A percentile compares a stretch with the other conserved stretches of the same genome.
Conservation (phyloP, 495 filamentous ascomycete genomes). For the Hypoxylon perforatum region DNA sequence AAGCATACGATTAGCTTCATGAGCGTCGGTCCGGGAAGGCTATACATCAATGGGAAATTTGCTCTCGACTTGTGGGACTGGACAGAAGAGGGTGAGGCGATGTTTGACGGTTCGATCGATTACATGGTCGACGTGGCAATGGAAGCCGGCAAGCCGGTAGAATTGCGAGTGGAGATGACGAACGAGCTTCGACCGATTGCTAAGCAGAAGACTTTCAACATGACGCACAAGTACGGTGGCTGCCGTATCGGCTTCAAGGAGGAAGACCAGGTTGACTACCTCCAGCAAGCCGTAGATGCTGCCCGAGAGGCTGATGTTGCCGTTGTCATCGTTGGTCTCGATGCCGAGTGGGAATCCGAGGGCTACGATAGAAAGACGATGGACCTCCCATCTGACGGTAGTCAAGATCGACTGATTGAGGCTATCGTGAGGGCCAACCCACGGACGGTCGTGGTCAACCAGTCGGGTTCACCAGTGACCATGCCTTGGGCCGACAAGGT, state of each 20-base stretch:
- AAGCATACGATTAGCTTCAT: constrained; percentile 81
- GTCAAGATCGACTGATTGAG: constrained; percentile 78
- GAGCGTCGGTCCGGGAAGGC: constrained; percentile 76
- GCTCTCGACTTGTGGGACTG: constrained; percentile 80
- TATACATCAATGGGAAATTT: constrained; percentile 75
- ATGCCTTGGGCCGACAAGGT: constrained; percentile 83
- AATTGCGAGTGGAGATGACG: constrained; percentile 67
- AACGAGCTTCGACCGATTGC: constrained; percentile 67
- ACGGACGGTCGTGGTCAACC: constrained; percentile 79
- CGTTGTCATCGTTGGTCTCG: constrained; percentile 81
- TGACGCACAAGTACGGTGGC: constrained; percentile 73
- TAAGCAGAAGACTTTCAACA: constrained; percentile 61
- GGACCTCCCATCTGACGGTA: constrained; percentile 77
- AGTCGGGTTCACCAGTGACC: constrained; percentile 84
- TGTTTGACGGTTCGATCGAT: constrained; percentile 69
- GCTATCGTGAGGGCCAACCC: constrained; percentile 78
- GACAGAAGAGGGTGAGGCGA: constrained; percentile 72
- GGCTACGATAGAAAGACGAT: constrained; percentile 86
- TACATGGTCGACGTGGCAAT: constrained; percentile 64
- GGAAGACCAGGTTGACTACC: constrained; percentile 73
- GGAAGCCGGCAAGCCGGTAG: constrained; percentile 58
- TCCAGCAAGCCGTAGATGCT: constrained; percentile 75
- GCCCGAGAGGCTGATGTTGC: constrained; percentile 79
- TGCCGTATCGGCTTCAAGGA: constrained; percentile 82
- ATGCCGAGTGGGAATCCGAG: constrained; percentile 89